phyloP scores from a whole-genome alignment of 768 basidiomycete genomes.

The Podaxis mareebaensis region DNA sequence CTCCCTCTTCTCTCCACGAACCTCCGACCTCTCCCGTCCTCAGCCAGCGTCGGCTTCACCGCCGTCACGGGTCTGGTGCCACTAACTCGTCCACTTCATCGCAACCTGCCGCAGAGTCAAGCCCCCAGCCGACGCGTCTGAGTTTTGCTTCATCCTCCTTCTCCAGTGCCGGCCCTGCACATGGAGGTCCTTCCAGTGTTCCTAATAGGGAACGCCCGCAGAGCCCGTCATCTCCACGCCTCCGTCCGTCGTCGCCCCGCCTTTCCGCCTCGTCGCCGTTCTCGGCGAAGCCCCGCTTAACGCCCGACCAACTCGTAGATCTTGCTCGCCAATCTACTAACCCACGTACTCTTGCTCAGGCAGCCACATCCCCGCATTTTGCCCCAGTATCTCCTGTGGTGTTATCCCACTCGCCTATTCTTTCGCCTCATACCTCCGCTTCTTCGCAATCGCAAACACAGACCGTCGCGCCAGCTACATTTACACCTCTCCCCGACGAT shows the following conservation, averaged over 20 bases:
- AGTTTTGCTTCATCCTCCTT: slow-evolving; percentile 43
- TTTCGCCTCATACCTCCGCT: not conserved
- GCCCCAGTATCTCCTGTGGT: slow-evolving; percentile 25
- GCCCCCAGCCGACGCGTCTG: slow-evolving; percentile 19
- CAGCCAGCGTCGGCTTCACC: slow-evolving; percentile 27
- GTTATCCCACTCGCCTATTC: slow-evolving; percentile 24
- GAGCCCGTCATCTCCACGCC: slow-evolving; percentile 43
- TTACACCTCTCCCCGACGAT: slow-evolving; percentile 74
- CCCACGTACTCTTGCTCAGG: slow-evolving; percentile 28
- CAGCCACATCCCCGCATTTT: slow-evolving; percentile 22
- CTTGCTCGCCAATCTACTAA: slow-evolving; percentile 64
- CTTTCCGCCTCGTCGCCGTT: slow-evolving; percentile 32
- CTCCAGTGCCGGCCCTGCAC: slow-evolving; percentile 29
- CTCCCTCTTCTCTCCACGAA: slow-evolving; percentile 31
- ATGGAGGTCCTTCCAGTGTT: slow-evolving; percentile 22
- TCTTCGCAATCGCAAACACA: slow-evolving; percentile 16
- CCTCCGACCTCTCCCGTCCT: slow-evolving; percentile 32
- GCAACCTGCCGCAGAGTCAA: slow-evolving; percentile 21
- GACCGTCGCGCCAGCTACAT: slow-evolving; percentile 50
- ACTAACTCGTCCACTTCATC: slow-evolving; percentile 24
- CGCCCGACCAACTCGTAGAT: slow-evolving; percentile 75
- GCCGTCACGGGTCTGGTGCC: slow-evolving; percentile 17
- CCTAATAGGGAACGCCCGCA: slow-evolving; percentile 19
- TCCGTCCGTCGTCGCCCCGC: slow-evolving; percentile 51
- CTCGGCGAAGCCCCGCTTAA: slow-evolving; percentile 49